A percentile compares a stretch with the other conserved stretches of the same genome.
Evolutionary conservation across 1,284 basidiomycete genomes (phyloP).

Genomic region (Amylostereum chailletii): DNA sequence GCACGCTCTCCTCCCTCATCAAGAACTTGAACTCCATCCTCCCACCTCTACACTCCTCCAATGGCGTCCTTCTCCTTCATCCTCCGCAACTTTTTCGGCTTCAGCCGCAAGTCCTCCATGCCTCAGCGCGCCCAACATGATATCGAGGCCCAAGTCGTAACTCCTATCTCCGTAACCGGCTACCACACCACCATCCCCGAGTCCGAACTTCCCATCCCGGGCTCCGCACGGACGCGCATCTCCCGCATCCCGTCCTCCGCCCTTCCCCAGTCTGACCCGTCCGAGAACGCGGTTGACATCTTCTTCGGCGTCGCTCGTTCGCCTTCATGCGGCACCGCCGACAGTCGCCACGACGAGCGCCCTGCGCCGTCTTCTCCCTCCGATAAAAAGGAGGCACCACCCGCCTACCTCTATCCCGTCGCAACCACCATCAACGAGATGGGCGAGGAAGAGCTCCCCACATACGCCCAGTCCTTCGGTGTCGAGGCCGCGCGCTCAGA

Average conservation of each 20-base stretch:
- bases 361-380: not conserved
- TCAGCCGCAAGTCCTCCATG: no score
- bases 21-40: no score
- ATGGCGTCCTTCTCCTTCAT: no score
- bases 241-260: not conserved
- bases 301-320: constrained; percentile 2
- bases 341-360: constrained; percentile 3
- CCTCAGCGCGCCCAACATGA: no score
- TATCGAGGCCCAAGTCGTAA: no score
- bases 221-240: not conserved
- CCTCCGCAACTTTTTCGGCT: no score
- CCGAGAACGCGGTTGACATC: not conserved
- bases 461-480: constrained; percentile 4
- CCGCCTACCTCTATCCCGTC: constrained; percentile 1
- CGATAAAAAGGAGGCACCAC: constrained; percentile 1
- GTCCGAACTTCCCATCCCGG: not conserved
- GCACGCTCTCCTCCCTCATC: no score
- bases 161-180: not conserved
- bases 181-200: not conserved
- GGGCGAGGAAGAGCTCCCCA: constrained; percentile 4
- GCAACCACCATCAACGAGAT: not conserved
- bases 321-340: not conserved
- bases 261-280: not conserved
- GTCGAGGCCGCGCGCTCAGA: not conserved
- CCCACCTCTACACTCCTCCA: no score